phyloP scores from a whole-genome alignment of 768 basidiomycete genomes.

The Russula vinacea region DNA sequence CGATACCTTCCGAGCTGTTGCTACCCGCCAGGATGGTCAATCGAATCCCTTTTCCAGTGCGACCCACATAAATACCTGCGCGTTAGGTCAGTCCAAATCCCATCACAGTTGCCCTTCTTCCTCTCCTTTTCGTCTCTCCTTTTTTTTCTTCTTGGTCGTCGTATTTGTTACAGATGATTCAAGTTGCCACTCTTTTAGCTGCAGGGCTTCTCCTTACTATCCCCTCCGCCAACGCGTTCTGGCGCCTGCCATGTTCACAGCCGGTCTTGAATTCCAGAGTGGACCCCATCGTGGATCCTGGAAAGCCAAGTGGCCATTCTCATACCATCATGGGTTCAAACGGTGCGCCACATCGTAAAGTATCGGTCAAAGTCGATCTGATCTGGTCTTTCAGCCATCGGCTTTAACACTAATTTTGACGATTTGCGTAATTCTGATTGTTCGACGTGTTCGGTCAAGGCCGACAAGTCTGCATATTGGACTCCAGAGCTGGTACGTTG shows the following conservation, averaged over 20 bases:
- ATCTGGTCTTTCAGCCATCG: slow-evolving; percentile 16
- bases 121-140: neutral
- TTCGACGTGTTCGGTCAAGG: slow-evolving; percentile 26
- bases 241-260: slow-evolving; percentile 19
- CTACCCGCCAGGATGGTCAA: slow-evolving; percentile 10
- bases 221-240: slow-evolving; percentile 22
- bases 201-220: slow-evolving; percentile 21
- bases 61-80: slow-evolving; percentile 17
- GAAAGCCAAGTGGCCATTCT: slow-evolving; percentile 12
- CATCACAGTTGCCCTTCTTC: slow-evolving; percentile 7
- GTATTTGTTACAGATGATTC: slow-evolving; percentile 10
- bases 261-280: slow-evolving; percentile 22
- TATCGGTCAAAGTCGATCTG: neutral
- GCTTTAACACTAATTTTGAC: slow-evolving; percentile 14
- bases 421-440: slow-evolving; percentile 21
- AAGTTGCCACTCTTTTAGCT: neutral
- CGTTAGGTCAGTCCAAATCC: neutral
- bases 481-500: slow-evolving; percentile 20
- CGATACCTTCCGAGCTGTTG: slow-evolving; percentile 6
- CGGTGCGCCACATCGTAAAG: slow-evolving; percentile 7
- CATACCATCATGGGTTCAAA: slow-evolving; percentile 27
- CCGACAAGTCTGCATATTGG: slow-evolving; percentile 28
- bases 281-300: slow-evolving; percentile 24
- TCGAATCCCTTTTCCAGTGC: neutral
- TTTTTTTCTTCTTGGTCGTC: neutral